Conservation (phyloP, 202 grass and related monocot genomes). For the Setaria italica region DNA sequence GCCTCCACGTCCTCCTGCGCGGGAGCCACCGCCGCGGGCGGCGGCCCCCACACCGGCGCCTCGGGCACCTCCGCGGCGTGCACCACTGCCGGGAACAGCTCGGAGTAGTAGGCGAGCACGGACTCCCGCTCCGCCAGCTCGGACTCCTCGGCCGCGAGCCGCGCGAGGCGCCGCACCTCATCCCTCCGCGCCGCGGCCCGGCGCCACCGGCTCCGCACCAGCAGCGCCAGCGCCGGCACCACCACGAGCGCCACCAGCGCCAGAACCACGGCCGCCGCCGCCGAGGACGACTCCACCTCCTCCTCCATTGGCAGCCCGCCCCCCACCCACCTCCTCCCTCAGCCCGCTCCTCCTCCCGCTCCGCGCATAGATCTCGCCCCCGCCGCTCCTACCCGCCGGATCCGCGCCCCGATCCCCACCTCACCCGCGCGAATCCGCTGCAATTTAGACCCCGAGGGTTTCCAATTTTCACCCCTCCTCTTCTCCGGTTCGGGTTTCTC, state of each 20-base stretch:
- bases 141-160: slow-evolving; percentile 72
- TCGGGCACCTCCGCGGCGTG: slow-evolving; percentile 43
- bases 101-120: slow-evolving; percentile 56
- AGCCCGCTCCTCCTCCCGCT: slow-evolving; percentile 42
- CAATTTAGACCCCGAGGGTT: slow-evolving; percentile 24
- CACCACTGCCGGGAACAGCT: slow-evolving; percentile 55
- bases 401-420: slow-evolving; percentile 12
- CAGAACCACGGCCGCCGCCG: background rate
- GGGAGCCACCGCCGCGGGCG: background rate
- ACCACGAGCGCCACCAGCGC: slow-evolving; percentile 30
- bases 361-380: slow-evolving; percentile 67
- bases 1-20: slow-evolving; percentile 5
- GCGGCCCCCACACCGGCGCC: slow-evolving; percentile 37
- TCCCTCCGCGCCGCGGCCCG: slow-evolving; percentile 55
- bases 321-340: slow-evolving; percentile 34
- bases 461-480: slow-evolving; percentile 20
- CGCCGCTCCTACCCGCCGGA: slow-evolving; percentile 34
- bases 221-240: slow-evolving; percentile 8
- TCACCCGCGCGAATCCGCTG: slow-evolving; percentile 27
- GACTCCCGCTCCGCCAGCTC: slow-evolving; percentile 78
- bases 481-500: background rate
- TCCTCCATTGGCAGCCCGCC: background rate
- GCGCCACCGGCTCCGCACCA: slow-evolving; percentile 42
- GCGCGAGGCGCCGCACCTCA: slow-evolving; percentile 76
- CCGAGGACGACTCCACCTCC: slow-evolving; percentile 39